Conservation (phyloP, 257 asterid genomes). For the Solanum appendiculatum region DNA sequence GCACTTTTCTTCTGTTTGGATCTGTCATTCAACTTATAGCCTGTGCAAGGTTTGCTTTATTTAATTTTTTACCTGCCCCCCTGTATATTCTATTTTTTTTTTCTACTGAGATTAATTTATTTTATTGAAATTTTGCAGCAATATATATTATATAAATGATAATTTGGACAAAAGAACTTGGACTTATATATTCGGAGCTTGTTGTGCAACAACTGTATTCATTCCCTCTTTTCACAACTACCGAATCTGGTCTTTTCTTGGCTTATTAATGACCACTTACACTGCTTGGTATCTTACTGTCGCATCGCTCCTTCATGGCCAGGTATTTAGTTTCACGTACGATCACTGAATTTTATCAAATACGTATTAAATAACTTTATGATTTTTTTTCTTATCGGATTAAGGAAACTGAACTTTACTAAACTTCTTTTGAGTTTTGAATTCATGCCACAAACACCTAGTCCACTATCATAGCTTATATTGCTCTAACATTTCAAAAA, state of each 20-base stretch:
- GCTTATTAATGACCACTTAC: conserved; percentile 85
- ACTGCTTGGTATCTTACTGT: conserved; percentile 92
- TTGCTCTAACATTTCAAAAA: too few species aligned
- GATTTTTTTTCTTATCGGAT: neutral
- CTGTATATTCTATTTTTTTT: too few species aligned
- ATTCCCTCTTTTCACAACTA: conserved; percentile 89
- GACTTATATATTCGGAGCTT: conserved; percentile 92
- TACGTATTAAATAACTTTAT: neutral
- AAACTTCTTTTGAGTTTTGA: too few species aligned
- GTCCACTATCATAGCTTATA: neutral
- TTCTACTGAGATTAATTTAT: neutral
- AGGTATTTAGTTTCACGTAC: conserved; percentile 23
- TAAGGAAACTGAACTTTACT: neutral
- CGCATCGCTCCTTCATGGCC: conserved; percentile 86
- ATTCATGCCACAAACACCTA: neutral
- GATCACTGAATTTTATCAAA: neutral
- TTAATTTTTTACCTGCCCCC: neutral
- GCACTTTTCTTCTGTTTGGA: conserved; percentile 95
- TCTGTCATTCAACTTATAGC: conserved; percentile 96
- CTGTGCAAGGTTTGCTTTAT: conserved; percentile 70
- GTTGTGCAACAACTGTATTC: conserved; percentile 92
- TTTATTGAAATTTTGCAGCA: conserved; percentile 39
- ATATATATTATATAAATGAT: conserved; percentile 87
- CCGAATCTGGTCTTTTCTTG: conserved; percentile 91
- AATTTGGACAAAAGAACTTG: conserved; percentile 95